These are phyloP conservation scores for Trypethelium eluteriae DNA, from an alignment of 495 filamentous ascomycete species.

Conservation along the genomic window DNA sequence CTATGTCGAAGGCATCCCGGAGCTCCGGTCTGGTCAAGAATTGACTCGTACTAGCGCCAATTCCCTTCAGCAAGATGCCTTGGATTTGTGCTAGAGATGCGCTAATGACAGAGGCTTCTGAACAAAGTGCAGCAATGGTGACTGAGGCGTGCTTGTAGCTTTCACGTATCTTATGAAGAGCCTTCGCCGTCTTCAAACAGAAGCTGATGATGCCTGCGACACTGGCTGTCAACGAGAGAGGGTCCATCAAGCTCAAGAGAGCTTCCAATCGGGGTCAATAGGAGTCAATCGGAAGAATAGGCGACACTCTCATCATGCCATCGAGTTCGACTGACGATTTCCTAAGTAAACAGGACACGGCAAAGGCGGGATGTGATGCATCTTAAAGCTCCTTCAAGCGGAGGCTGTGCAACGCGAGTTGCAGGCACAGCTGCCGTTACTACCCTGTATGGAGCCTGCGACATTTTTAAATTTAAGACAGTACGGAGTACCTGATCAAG, in stretches of 20 bases:
- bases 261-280: not conserved
- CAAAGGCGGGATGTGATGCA: not conserved
- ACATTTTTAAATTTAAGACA: too few relatives aligned
- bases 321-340: not conserved
- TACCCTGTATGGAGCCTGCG: too few relatives aligned
- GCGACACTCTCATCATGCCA: not conserved
- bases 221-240: constrained; percentile 14
- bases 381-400: not conserved
- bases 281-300: not conserved
- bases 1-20: constrained; percentile 13
- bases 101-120: constrained; percentile 17
- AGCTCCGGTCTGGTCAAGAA: constrained; percentile 16
- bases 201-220: constrained; percentile 10
- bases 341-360: too few relatives aligned
- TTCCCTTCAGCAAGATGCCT: constrained; percentile 9
- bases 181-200: constrained; percentile 15
- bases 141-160: constrained; percentile 13
- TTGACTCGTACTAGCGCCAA: not conserved
- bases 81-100: constrained; percentile 16
- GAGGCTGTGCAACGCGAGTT: too few relatives aligned
- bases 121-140: constrained; percentile 18
- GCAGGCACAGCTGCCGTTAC: too few relatives aligned
- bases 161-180: constrained; percentile 8
- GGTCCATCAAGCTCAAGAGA: constrained; percentile 13
- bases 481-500: too few relatives aligned